Evolutionary conservation across 2,329 filamentous ascomycete genomes (phyloP), one percentile per base, ranked within the genome.

Genomic region (Byssochlamys sp.): DNA sequence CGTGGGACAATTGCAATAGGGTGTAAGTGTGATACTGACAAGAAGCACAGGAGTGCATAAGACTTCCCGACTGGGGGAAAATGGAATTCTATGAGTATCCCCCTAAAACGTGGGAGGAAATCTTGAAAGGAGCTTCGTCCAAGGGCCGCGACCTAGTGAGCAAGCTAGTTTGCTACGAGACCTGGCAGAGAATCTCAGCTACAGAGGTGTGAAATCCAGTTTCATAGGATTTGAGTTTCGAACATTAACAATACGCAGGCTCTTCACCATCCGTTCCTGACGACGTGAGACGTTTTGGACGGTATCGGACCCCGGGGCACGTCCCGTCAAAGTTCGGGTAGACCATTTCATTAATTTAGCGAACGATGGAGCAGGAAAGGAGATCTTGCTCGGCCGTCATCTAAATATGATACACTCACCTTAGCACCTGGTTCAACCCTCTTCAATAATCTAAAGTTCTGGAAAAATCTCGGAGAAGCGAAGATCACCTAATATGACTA

Each of bases 41-140:
- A 39, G 9, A 12, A 12, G 27, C 26, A 58, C 57, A 74, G 73
- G 75, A 72, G 55, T 68, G 71, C 31, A 59, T 74, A 10, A 67
- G 68, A 1, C 87, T 95, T 66, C 88, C 89, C 0, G 94, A 96
- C 19, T 99, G 95, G 81, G 89, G 91, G 12, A 95, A 88, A 68
- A 83, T 88, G 69, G 74, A 91, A 71, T 99, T 96, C 75, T 82
- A 85, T 48, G 78, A 84, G 12, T 96, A 95, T 68, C 81, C 85
- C 3, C 73, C 78, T 0, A 81, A 81, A 61, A 61, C 77, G 0
- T 96, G 91, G 91, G 78, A 83, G 1, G 80, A 82, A 1, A 77
- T 96, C 19, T 74, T 97, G 49, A 83, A 84, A 0, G 79, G 77
- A 4, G 80, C 84, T 0, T 80, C 84, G 28, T 71, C 77, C 0